Evolutionary conservation across 148 eudicot species (phyloP), one percentile per base, ranked within the genome.

Genomic region (Chenopodium formosanum): DNA sequence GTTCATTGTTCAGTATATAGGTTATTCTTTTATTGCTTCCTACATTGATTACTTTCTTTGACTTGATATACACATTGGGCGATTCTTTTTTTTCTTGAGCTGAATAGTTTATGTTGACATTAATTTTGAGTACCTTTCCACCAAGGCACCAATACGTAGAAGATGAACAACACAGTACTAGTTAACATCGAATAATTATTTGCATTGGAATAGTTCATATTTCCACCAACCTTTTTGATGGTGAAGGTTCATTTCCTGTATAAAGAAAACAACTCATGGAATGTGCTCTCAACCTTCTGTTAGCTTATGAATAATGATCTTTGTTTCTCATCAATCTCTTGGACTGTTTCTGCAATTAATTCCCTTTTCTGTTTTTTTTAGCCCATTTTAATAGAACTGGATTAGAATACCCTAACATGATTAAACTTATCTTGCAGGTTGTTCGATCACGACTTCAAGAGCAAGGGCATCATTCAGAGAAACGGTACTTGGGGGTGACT

Each of bases 401-500:
- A 1, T 79, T 29, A 22, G 20, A 23, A 48, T 25, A 12, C 47
- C 77, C 68, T 80, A 81, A 80, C 73, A 25, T 68, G 10, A 56
- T 32, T 47, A 53, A 40, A 68, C 4, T 32, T 78, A 46, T 67
- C 11, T 78, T 79, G 44, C 80, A 94, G 99, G 99, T 96, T 75
- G 95, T 94, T 60, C 89, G 99, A n/a, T 91, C 98, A 76, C 89
- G 98, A 86, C 92, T 96, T 78, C 99, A 96, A 86, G 99, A 92
- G 74, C 99, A 96, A 89, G 99, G 97, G 78, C 92, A 88, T 86
- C 98, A 91, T 82, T 88, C 95, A 2, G 97, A 91, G 78, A 96
- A 91, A 84, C 90, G 92, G 58, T 92, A 94, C 80, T 80, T 87
- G 9, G 99, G 99, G 27, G 92, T 90, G 27, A 56, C 83, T 7